A percentile compares a stretch with the other conserved stretches of the same genome.
These are phyloP conservation scores for Solioccasus polychromus DNA, from an alignment of 768 basidiomycete genomes.

Conservation along the genomic window DNA sequence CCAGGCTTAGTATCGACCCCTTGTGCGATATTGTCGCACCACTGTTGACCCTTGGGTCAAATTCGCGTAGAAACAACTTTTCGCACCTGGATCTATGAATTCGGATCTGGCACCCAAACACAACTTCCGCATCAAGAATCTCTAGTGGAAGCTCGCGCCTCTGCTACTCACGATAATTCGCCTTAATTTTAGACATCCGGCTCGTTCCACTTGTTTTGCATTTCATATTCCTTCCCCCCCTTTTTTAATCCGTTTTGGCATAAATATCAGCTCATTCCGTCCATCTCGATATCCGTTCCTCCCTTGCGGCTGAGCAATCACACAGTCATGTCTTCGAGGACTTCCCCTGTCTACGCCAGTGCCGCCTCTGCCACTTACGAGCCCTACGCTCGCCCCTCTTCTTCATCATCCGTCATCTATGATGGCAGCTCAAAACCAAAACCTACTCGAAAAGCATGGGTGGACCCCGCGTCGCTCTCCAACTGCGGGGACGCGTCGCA, in stretches of 20 bases:
- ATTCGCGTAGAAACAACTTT: constrained; percentile 4
- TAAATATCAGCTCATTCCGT: constrained; percentile 27
- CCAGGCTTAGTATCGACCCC: constrained; percentile 1
- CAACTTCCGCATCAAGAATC: constrained; percentile 27
- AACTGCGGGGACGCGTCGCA: constrained; percentile 52
- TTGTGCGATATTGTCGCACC: background rate
- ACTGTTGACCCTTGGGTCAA: constrained; percentile 5
- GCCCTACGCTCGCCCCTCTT: constrained; percentile 17
- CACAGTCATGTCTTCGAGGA: constrained; percentile 26
- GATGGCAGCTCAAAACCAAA: constrained; percentile 19
- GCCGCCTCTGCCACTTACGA: constrained; percentile 29
- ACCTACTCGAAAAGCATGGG: constrained; percentile 46
- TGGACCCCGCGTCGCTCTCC: constrained; percentile 64
- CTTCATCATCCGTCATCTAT: constrained; percentile 28
- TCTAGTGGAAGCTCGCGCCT: constrained; percentile 9
- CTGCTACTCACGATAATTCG: constrained; percentile 25
- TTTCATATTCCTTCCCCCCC: constrained; percentile 6
- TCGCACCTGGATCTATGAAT: constrained; percentile 19
- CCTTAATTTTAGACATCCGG: constrained; percentile 30
- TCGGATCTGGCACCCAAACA: constrained; percentile 12
- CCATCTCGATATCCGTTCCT: constrained; percentile 1
- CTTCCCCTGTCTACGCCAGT: constrained; percentile 26
- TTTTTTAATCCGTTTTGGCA: constrained; percentile 10
- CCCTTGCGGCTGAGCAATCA: constrained; percentile 3
- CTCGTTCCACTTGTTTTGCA: constrained; percentile 17